Evolutionary conservation across 176 grass and related monocot species (phyloP).

Genomic region (Cenchrus purpureus): DNA sequence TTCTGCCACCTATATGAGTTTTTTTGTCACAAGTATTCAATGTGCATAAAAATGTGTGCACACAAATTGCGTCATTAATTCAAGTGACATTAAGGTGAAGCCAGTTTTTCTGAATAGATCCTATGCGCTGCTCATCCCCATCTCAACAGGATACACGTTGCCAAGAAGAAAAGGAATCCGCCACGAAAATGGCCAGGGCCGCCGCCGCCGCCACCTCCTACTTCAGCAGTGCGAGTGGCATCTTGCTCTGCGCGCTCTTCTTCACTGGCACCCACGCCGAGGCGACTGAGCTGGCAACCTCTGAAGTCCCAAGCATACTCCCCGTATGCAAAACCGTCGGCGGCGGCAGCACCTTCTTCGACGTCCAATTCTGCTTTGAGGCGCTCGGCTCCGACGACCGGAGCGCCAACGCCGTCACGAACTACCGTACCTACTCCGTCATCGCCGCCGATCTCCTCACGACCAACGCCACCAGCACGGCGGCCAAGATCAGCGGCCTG

Average conservation of each 20-base stretch:
- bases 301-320: background rate
- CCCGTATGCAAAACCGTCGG: conserved; percentile 7
- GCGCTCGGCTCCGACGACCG: background rate
- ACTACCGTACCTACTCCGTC: background rate
- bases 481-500: conserved; percentile 19
- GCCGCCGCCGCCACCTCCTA: background rate
- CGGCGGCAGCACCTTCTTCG: background rate
- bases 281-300: background rate
- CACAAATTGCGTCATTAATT: too few relatives aligned
- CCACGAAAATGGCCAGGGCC: background rate
- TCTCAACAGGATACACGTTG: too few relatives aligned
- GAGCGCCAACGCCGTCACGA: background rate
- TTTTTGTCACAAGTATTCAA: too few relatives aligned
- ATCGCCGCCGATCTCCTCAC: conserved; percentile 23
- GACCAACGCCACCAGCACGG: conserved; percentile 42
- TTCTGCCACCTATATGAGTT: too few relatives aligned
- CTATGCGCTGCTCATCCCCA: too few relatives aligned
- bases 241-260: background rate
- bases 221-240: background rate
- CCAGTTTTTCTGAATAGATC: too few relatives aligned
- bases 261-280: background rate
- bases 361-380: background rate
- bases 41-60: too few relatives aligned
- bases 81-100: too few relatives aligned
- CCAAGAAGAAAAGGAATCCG: too few relatives aligned